phyloP scores from a whole-genome alignment of 345 rosid species.

The Passiflora organensis region DNA sequence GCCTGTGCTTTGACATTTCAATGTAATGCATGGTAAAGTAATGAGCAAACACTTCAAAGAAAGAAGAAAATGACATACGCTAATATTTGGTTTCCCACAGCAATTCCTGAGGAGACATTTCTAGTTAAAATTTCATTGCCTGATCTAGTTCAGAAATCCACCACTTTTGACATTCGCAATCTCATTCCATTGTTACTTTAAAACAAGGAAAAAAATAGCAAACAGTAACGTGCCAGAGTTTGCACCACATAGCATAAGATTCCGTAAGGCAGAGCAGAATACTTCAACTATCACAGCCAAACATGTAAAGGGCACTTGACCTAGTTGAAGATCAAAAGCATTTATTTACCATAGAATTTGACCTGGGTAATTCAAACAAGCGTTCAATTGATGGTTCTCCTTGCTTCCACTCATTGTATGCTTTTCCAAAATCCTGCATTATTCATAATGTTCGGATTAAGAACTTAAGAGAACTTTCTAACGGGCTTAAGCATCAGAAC shows the following conservation, averaged over 20 bases:
- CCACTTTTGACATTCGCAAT: too few relatives aligned
- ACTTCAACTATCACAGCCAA: background rate
- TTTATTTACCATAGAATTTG: constrained; percentile 50
- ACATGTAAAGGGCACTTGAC: background rate
- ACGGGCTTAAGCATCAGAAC: constrained; percentile 15
- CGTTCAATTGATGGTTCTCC: constrained; percentile 92
- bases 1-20: too few relatives aligned
- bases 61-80: too few relatives aligned
- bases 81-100: background rate
- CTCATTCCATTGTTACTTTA: too few relatives aligned
- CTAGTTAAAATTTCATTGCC: background rate
- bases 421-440: constrained; percentile 81
- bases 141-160: constrained; percentile 1
- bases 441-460: constrained; percentile 33
- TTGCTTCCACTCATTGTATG: constrained; percentile 90
- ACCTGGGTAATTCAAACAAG: constrained; percentile 57
- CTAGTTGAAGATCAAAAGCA: background rate
- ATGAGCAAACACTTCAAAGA: too few relatives aligned
- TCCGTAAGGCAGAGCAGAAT: background rate
- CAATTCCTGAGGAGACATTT: background rate
- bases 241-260: too few relatives aligned
- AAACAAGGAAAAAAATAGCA: too few relatives aligned
- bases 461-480: constrained; percentile 31
- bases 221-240: too few relatives aligned
- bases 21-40: too few relatives aligned